phyloP scores from a whole-genome alignment of 257 asterid species.

The Rauvolfia tetraphylla region DNA sequence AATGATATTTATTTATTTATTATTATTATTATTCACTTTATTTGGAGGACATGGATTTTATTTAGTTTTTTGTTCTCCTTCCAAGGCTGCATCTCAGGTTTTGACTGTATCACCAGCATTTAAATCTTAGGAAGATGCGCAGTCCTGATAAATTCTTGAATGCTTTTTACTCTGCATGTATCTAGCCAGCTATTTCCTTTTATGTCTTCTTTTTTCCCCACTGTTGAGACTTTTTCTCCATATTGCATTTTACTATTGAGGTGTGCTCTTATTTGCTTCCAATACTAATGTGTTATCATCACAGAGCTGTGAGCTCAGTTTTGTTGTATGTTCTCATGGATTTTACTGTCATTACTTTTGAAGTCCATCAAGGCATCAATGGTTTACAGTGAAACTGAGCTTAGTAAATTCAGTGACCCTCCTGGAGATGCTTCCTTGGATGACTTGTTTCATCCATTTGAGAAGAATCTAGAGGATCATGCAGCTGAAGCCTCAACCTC shows the following conservation, averaged over 20 bases:
- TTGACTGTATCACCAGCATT: background rate
- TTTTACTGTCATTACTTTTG: constrained; percentile 16
- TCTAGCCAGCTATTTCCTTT: background rate
- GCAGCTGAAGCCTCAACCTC: constrained; percentile 79
- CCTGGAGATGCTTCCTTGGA: constrained; percentile 95
- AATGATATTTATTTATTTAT: background rate
- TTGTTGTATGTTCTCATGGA: background rate
- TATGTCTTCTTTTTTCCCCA: background rate
- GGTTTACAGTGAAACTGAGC: constrained; percentile 56
- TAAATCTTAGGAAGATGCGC: background rate
- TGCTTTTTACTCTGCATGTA: background rate
- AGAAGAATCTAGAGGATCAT: constrained; percentile 46
- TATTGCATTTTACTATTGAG: background rate
- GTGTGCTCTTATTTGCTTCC: constrained; percentile 5
- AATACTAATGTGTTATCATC: background rate
- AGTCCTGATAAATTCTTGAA: background rate
- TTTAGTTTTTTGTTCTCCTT: background rate
- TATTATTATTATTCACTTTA: background rate
- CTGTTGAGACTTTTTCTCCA: too few species aligned
- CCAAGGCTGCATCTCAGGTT: background rate
- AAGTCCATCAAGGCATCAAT: constrained; percentile 60
- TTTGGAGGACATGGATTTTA: background rate
- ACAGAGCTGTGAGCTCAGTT: background rate
- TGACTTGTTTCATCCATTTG: constrained; percentile 85
- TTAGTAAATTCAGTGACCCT: constrained; percentile 87